phyloP scores from a whole-genome alignment of 148 eudicot genomes.

The Heliamphora exappendiculata region DNA sequence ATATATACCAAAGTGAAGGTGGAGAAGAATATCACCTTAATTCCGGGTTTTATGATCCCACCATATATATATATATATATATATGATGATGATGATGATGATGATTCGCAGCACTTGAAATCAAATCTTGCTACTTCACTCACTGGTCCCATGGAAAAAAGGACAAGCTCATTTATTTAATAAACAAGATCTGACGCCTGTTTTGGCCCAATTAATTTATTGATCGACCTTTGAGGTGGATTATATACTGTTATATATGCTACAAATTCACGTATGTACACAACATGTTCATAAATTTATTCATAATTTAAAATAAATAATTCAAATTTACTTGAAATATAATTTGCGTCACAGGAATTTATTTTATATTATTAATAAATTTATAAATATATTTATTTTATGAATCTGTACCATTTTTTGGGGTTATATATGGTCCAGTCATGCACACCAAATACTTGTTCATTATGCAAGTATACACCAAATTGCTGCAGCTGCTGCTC shows the following conservation, averaged over 20 bases:
- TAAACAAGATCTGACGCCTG: background rate
- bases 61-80: background rate
- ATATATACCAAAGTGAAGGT: slow-evolving; percentile 7
- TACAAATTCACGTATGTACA: too few species aligned
- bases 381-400: too few species aligned
- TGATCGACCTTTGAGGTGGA: too few species aligned
- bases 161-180: background rate
- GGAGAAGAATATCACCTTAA: slow-evolving; percentile 1
- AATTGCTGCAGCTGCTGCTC: background rate
- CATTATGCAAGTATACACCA: background rate
- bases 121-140: background rate
- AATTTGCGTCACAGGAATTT: background rate
- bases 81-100: too few species aligned
- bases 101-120: too few species aligned
- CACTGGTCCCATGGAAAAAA: background rate
- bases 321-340: background rate
- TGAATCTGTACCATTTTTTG: too few species aligned
- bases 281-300: too few species aligned
- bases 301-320: background rate
- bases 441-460: background rate
- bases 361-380: background rate
- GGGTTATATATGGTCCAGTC: background rate
- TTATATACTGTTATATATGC: too few species aligned
- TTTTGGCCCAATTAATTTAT: background rate
- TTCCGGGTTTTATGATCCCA: slow-evolving; percentile 1